phyloP scores from a whole-genome alignment of 2,329 filamentous ascomycete species.

The Metarhizium guizhouense region DNA sequence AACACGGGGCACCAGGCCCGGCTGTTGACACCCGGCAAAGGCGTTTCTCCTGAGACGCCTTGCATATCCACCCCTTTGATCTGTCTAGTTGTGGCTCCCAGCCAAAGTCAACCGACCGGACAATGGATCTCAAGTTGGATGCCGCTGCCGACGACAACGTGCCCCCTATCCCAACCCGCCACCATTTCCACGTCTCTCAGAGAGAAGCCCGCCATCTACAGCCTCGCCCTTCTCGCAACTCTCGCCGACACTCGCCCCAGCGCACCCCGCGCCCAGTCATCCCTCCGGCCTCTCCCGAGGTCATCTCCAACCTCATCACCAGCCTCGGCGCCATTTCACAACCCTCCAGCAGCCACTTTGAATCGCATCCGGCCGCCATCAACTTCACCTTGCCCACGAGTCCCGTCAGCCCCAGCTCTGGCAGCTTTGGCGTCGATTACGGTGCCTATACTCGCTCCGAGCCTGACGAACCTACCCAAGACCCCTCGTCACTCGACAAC shows the following conservation, averaged over 20 bases:
- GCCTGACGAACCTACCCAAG: constrained; percentile 38
- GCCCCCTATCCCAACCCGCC: constrained; percentile 23
- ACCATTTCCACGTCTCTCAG: constrained; percentile 1
- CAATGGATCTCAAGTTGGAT: constrained; percentile 16
- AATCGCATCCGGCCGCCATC: constrained; percentile 40
- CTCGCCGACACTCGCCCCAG: constrained; percentile 8
- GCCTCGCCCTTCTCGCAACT: constrained; percentile 4
- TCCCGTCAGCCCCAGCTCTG: constrained; percentile 27
- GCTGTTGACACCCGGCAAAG: too few species aligned
- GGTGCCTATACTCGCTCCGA: constrained; percentile 50
- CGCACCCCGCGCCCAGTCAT: constrained; percentile 9
- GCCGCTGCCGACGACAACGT: constrained; percentile 10
- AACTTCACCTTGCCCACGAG: constrained; percentile 29
- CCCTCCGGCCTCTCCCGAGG: constrained; percentile 52
- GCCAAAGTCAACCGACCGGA: neutral
- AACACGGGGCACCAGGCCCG: too few species aligned
- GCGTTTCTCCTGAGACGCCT: neutral
- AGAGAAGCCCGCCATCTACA: constrained; percentile 1
- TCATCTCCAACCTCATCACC: constrained; percentile 63
- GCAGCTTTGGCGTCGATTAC: constrained; percentile 66
- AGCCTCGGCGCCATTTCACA: constrained; percentile 59
- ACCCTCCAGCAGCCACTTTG: constrained; percentile 62
- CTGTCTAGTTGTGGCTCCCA: neutral
- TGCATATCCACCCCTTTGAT: neutral
- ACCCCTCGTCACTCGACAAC: constrained; percentile 44